These are phyloP conservation scores for Musa beccarii DNA, from an alignment of 176 grass and related monocot species.

Conservation along the genomic window DNA sequence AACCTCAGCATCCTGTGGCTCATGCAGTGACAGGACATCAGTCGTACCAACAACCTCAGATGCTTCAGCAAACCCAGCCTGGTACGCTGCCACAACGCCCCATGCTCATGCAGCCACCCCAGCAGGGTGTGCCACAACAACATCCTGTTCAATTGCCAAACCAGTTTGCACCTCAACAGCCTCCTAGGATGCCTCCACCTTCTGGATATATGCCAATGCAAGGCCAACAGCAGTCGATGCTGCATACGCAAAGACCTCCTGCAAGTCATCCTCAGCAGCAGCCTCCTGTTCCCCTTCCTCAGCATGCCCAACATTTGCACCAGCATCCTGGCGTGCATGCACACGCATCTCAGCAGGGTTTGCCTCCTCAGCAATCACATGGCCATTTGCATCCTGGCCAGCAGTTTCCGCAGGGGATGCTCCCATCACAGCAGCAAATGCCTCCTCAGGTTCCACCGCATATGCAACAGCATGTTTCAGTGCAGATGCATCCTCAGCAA, in stretches of 20 bases:
- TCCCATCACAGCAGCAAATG: constrained; percentile 35
- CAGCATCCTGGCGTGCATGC: constrained; percentile 35
- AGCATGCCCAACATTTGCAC: constrained; percentile 30
- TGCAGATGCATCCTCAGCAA: constrained; percentile 4
- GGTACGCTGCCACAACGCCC: constrained; percentile 32
- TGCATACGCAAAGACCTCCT: constrained; percentile 29
- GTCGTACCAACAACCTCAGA: constrained; percentile 43
- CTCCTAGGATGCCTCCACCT: constrained; percentile 31
- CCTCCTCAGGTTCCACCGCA: constrained; percentile 31
- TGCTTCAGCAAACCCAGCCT: constrained; percentile 21
- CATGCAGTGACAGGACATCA: constrained; percentile 37
- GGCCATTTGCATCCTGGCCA: constrained; percentile 36
- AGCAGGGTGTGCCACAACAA: constrained; percentile 21
- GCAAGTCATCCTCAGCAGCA: constrained; percentile 33
- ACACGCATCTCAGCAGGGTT: constrained; percentile 40
- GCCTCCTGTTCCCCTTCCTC: constrained; percentile 35
- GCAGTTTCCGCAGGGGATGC: constrained; percentile 42
- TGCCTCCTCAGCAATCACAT: constrained; percentile 24
- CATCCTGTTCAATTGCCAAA: constrained; percentile 14
- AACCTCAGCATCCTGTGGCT: constrained; percentile 38
- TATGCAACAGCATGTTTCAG: constrained; percentile 23
- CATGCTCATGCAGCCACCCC: constrained; percentile 27
- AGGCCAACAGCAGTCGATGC: constrained; percentile 41
- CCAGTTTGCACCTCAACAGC: constrained; percentile 32
- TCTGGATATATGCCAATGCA: constrained; percentile 32